Percentiles rank a stretch among this genome's conserved stretches.
Evolutionary conservation across 495 filamentous ascomycete species (phyloP).

Genomic region (Sporormia fimetaria): DNA sequence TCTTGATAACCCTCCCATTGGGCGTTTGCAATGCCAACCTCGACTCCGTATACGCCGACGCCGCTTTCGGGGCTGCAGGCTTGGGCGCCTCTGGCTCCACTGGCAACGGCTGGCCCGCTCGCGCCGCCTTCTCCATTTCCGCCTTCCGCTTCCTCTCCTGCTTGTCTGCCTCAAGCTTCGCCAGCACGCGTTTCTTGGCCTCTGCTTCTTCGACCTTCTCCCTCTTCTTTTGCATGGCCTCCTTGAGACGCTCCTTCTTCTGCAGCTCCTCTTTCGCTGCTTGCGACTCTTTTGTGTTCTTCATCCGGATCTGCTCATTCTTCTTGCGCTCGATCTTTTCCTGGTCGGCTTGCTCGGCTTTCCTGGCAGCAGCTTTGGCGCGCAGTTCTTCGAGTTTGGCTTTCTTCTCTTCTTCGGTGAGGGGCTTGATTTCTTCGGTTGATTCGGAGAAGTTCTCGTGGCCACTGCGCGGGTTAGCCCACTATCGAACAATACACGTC

Average conservation of each 20-base stretch:
- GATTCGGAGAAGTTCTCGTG: constrained; percentile 92
- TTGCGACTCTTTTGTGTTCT: constrained; percentile 32
- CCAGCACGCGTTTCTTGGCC: constrained; percentile 77
- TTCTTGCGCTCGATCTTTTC: constrained; percentile 78
- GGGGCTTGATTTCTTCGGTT: constrained; percentile 75
- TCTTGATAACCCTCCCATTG: constrained; percentile 66
- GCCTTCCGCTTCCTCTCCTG: constrained; percentile 69
- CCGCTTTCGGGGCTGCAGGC: constrained; percentile 36
- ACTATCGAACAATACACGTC: background rate
- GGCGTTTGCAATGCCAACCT: constrained; percentile 71
- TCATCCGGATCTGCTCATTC: constrained; percentile 90
- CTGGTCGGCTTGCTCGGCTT: constrained; percentile 51
- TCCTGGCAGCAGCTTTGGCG: constrained; percentile 61
- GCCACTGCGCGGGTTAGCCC: constrained; percentile 36
- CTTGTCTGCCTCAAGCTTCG: constrained; percentile 85
- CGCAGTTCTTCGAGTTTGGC: constrained; percentile 62
- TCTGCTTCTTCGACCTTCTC: constrained; percentile 83
- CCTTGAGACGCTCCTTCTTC: constrained; percentile 81
- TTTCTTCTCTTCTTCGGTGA: constrained; percentile 88
- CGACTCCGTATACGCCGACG: constrained; percentile 61
- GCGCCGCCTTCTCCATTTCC: constrained; percentile 70
- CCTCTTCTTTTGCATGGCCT: constrained; percentile 66
- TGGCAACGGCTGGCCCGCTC: constrained; percentile 57
- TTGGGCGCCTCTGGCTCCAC: constrained; percentile 21
- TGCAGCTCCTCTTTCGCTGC: constrained; percentile 49